Evolutionary conservation across 306 rosid genomes (phyloP), one percentile per base, ranked within the genome.

Genomic region (Vigna unguiculata): DNA sequence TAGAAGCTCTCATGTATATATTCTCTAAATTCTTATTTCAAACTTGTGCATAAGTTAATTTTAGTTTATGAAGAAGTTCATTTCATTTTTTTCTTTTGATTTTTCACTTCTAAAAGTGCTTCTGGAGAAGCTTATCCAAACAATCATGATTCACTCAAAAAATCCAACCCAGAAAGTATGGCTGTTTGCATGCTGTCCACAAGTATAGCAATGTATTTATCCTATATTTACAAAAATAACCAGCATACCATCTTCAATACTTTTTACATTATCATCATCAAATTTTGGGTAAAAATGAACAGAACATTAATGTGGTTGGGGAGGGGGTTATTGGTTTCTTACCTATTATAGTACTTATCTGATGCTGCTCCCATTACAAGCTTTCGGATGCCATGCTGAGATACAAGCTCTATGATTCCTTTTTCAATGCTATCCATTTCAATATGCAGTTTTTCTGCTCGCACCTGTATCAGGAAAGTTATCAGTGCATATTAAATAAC

Each of bases 321-420:
- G 7, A 16, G 75, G 12, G 53, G 21, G 46, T 51, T 53, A 36
- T 63, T 73, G 61, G 70, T 62, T 57, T 85, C 75, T 73, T 87
- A 95, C 99, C 88, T 89, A 71, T 88, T 88, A 80, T 86, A 59
- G 66, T 40, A 19, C 81, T 62, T 92, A 88, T 90, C 96, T 24
- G 86, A 88, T 70, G 97, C 97, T 58, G 97, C 97, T 73, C 99
- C 99, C 96, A 95, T 92, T 49, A 95, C 91, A 69, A 95, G 96
- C 77, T 82, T 86, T 69, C 46, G 81, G 72, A 95, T 89, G 34
- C 80, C 74, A 66, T 71, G 62, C 77, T 64, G 81, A 34, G 91
- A 82, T 59, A 92, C 57, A 78, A 95, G 93, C 76, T 88, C 86
- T 74, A 90, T 71, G 55, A 90, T 92, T 81, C 93, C 97, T 81